A percentile compares a stretch with the other conserved stretches of the same genome.
Conservation (phyloP, 1,284 basidiomycete species). For the Blastosporella zonata region DNA sequence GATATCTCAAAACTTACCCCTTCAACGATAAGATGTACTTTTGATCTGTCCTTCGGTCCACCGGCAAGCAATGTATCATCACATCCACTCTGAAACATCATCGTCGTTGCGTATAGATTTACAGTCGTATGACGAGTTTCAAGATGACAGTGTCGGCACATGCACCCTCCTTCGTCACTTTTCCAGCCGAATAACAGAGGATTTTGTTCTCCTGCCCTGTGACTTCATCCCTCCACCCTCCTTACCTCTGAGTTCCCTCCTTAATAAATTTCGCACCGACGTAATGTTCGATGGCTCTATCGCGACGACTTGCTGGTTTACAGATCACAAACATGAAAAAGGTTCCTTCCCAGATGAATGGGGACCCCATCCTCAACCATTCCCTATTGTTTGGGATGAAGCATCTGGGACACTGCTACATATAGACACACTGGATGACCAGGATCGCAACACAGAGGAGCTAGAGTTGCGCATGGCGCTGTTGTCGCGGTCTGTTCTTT, state of each 20-base stretch:
- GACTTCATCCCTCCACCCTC: constrained; percentile 81
- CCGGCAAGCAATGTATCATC: constrained; percentile 73
- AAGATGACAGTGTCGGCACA: constrained; percentile 62
- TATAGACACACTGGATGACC: constrained; percentile 63
- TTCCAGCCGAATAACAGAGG: constrained; percentile 65
- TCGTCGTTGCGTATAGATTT: constrained; percentile 68
- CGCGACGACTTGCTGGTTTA: constrained; percentile 78
- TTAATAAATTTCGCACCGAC: constrained; percentile 82
- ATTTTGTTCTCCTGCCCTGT: constrained; percentile 90
- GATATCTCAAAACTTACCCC: constrained; percentile 12
- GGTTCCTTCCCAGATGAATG: constrained; percentile 60
- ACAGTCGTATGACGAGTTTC: constrained; percentile 72
- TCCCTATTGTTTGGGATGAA: constrained; percentile 66
- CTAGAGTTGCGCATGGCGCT: constrained; percentile 72
- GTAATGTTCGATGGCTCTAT: constrained; percentile 63
- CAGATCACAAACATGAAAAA: constrained; percentile 53
- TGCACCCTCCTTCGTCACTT: constrained; percentile 71
- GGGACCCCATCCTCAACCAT: constrained; percentile 42
- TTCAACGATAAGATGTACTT: constrained; percentile 63
- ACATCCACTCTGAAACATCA: constrained; percentile 67
- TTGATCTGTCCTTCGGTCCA: constrained; percentile 80
- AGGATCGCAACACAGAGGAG: constrained; percentile 68
- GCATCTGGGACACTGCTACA: constrained; percentile 66
- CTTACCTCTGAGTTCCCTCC: constrained; percentile 65
- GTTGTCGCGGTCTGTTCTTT: constrained; percentile 50